Base-by-base conservation (phyloP, 164 flowering plant genomes). In the Platanus orientalis region DNA sequence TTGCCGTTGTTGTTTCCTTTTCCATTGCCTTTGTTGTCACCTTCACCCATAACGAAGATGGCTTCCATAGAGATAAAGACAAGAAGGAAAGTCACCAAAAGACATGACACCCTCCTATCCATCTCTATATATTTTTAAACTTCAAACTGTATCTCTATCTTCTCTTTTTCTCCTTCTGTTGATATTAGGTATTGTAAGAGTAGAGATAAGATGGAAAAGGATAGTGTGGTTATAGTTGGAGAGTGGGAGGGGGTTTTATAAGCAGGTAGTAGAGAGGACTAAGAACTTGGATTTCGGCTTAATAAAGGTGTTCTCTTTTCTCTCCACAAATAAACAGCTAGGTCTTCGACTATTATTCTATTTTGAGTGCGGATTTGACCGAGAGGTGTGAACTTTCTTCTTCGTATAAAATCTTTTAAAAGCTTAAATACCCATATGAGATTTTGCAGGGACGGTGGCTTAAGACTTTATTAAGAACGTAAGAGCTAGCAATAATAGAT, bases 261-360 rank as follows among this genome's bases (percentile, higher is more conserved):
- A 57, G 20, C 5, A 45, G 34, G 48, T 20, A 29, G 26, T 34
- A 25, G 64, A 2, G 54, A 26, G 39, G 39, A 3, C 42, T 2
- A 20, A 25, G 28, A 28, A 50, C 69, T 50, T 58, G 63, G 57
- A 66, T 40, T 66, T 58, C 52, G 69, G 58, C 63, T 52, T 60
- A 58, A 66, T 58, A 56, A 58, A 58, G 3, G 51, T 50, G 49
- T 10, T 16, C 40, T 39, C 49, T 39, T 19, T 39, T 62, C 36
- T 51, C n/a, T 11, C 32, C 57, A 36, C 42, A 36, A 32, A 4
- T 9, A 32, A 32, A 32, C 6, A 32, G 6, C 36, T 32, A 32
- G 6, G 36, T 32, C 36, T 9, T 9, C 9, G 9, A 32, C 4
- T 36, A 3, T 14, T 36, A 7, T 36, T 36, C 42, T 36, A 5